Base-by-base conservation (phyloP, 202 grass and related monocot genomes). In the Cymbopogon flexuosus region DNA sequence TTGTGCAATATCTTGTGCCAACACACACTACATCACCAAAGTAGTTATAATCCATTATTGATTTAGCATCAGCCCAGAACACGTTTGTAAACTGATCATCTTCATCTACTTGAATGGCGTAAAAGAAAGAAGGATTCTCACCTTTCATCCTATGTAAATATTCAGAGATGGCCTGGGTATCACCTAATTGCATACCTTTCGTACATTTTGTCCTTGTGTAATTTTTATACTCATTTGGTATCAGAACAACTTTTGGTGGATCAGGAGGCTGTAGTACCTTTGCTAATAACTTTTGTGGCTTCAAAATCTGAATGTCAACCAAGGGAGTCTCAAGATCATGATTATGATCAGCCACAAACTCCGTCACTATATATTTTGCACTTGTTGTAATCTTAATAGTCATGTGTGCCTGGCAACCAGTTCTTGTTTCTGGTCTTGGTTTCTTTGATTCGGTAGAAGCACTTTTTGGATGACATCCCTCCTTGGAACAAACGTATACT, bases 1-100 rank as follows among this genome's bases (percentile, higher is more conserved):
- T 79, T 79, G 87, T 76, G 40, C 79, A 87, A 74, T 92, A 90
- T 47, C 84, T 87, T 82, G 94, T 87, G 70, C 93, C 94, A 54
- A 97, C 70, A 88, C 87, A 97, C 10, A 97, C 69, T 80, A 97
- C 85, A 86, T 97, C 94, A 13, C 91, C 91, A 8, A 97, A 92
- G 81, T 88, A 86, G 70, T 87, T 84, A 63, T 88, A 93, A 33
- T 97, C 94, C 78, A 90, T 87, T 16, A 93, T 83, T 60, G 91
- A 92, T 80, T 83, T 90, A 62, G 85, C 45, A 85, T 97, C 91
- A 41, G 91, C 64, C 94, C 94, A 97, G 60, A 97, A 97, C 24
- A 97, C 68, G 81, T 93, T 93, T 42, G 84, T 85, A 30, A 97
- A 85, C 68, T 85, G 87, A 56, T 97, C 91, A 59, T 89, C 89